Base-by-base conservation (phyloP, 129 eudicot genomes). In the Pittosporum tobira region DNA sequence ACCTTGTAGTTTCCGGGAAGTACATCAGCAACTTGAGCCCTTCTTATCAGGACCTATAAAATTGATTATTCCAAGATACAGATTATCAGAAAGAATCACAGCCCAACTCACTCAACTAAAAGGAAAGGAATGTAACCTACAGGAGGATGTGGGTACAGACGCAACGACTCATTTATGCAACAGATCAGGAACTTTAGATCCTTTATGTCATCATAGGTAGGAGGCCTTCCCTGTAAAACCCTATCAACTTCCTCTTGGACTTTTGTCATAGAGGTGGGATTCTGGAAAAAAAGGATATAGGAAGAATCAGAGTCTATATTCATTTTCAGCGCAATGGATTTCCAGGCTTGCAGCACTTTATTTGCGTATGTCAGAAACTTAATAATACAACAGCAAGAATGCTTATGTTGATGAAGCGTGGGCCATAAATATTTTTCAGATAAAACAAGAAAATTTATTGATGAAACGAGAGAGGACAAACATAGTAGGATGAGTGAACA, bases 91-190 rank as follows among this genome's bases (percentile, higher is more conserved):
- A 60, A 47, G 19, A 23, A 42, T 20, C n/a, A 50, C 25, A 10
- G 0, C 44, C 28, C 45, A 21, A 20, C 21, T 30, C 59, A 14
- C 19, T 16, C 5, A 61, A 48, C 12, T 22, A 16, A 55, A 58
- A 10, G 47, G 10, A 51, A 47, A 30, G 20, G 37, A 13, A 21
- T 50, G 51, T 28, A 55, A 63, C 85, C 74, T 70, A 91, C 96
- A 27, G 96, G 96, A 58, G 98, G 98, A 70, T 91, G 98, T 11
- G 98, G 98, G 67, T 91, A 91, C 15, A 86, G 80, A 57, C 98
- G 98, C 86, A 91, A 68, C 0, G 98, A 91, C 69, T 91, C 98
- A 8, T 69, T 80, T 71, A 91, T 83, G 79, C 98, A 91, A 30
- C 94, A 87, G 24, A 83, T 86, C 78, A 91, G 55, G 68, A 75